Base-by-base conservation (phyloP, 2,329 filamentous ascomycete genomes). In the Trichoderma endophyticum region DNA sequence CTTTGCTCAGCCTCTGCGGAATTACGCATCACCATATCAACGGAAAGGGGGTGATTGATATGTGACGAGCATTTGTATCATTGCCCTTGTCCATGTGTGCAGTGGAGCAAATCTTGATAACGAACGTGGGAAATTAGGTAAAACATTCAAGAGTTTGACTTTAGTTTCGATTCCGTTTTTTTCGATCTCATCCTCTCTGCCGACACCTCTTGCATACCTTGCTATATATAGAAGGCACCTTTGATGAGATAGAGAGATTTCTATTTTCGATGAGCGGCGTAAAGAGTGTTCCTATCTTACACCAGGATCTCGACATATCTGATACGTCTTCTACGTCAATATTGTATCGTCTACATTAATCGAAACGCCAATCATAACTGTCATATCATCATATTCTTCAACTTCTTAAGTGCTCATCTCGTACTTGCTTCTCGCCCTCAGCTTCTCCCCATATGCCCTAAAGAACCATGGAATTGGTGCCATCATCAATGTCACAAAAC, bases 401-500 rank as follows among this genome's bases (percentile, higher is more conserved):
- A 18, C 2, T n/a, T 15, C 32, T 26, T 48, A 78, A n/a, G 68
- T 69, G 57, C 77, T 78, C 24, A 70, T 77, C 71, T 78, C 77
- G 56, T 78, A 78, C 30, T 73, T 76, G 68, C 77, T 78, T 12
- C 75, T 69, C 63, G 60, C 65, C 36, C 77, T 71, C 39, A 78
- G 66, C 67, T 60, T 73, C 64, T 75, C 76, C 14, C 77, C 77
- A 57, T 73, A 78, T 0, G 72, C 61, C 73, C 76, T 77, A 48
- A 78, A 78, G 36, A 74, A 75, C 77, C 77, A 78, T 4, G 82
- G 82, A 48, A 83, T 80, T 6, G 81, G 82, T 12, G 81, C 75
- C 71, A 83, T 78, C 2, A 56, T 76, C 1, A 84, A 73, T 3
- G 82, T 76, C 28, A 84, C 75, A 72, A 84, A 84, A 1, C 74